Conservation (phyloP, 495 filamentous ascomycete genomes). For the Penicillium ucsense region DNA sequence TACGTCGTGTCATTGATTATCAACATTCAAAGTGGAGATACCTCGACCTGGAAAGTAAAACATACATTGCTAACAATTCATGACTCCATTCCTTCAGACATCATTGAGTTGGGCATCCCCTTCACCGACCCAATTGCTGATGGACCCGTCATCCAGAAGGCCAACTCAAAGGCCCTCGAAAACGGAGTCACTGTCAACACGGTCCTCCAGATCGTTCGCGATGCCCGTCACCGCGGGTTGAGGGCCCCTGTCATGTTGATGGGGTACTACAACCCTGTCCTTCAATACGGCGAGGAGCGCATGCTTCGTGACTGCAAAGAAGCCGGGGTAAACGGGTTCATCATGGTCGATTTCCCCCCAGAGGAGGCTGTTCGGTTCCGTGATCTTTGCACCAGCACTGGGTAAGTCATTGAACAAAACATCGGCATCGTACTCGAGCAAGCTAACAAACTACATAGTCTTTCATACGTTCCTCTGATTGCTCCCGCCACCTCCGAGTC, state of each 20-base stretch:
- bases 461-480: conserved; percentile 93
- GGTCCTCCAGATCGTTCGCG: conserved; percentile 68
- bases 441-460: conserved; percentile 27
- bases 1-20: conserved; percentile 27
- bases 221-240: conserved; percentile 65
- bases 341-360: conserved; percentile 91
- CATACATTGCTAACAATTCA: not conserved
- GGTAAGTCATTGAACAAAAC: conserved; percentile 36
- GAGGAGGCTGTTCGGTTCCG: conserved; percentile 94
- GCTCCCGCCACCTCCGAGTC: conserved; percentile 86
- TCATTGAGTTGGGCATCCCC: conserved; percentile 57
- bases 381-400: conserved; percentile 64
- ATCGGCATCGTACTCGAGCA: too few species aligned
- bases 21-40: too few species aligned
- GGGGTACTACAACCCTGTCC: conserved; percentile 97
- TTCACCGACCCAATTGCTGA: conserved; percentile 98
- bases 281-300: conserved; percentile 85
- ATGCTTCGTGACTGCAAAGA: conserved; percentile 77
- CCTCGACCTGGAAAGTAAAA: too few species aligned
- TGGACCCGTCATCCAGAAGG: conserved; percentile 85
- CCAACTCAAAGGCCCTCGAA: conserved; percentile 78
- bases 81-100: conserved; percentile 16
- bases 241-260: conserved; percentile 81
- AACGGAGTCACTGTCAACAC: conserved; percentile 78
- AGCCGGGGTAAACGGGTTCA: conserved; percentile 91